A percentile compares a stretch with the other conserved stretches of the same genome.
Evolutionary conservation across 176 grass and related monocot genomes (phyloP).

Genomic region (Aegilops longissima): DNA sequence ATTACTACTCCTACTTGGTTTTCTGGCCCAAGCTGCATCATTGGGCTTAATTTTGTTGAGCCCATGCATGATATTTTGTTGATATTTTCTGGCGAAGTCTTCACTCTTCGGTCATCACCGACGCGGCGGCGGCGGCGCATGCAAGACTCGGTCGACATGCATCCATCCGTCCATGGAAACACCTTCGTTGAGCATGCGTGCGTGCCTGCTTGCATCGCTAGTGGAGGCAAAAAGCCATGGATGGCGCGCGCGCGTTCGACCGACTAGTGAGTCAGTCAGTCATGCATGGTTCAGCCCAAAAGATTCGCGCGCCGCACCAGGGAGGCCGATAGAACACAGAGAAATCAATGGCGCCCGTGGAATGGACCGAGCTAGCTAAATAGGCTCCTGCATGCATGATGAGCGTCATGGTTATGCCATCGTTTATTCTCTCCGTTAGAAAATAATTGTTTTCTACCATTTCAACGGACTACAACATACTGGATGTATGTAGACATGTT

Average conservation of each 20-base stretch:
- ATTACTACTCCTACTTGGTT: neutral
- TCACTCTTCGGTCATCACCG: neutral
- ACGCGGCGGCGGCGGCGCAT: neutral
- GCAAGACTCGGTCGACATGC: neutral
- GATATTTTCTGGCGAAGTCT: neutral
- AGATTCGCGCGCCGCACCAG: neutral
- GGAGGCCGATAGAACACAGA: neutral
- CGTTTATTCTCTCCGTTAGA: too few species aligned
- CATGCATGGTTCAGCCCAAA: neutral
- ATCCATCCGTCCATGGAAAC: neutral
- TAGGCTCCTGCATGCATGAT: neutral
- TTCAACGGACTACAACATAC: neutral
- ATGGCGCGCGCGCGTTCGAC: neutral
- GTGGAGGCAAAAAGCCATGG: conserved; percentile 27
- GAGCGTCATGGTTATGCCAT: neutral
- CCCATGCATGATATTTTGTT: neutral
- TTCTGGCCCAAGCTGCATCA: neutral
- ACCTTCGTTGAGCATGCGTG: neutral
- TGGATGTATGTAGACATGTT: too few species aligned
- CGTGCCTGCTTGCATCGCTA: neutral
- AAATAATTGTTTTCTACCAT: too few species aligned
- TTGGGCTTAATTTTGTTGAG: neutral
- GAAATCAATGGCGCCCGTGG: neutral
- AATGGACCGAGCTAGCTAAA: neutral
- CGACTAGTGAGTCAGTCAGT: neutral